phyloP scores from a whole-genome alignment of 2,329 filamentous ascomycete species.

The Cordyceps javanica region DNA sequence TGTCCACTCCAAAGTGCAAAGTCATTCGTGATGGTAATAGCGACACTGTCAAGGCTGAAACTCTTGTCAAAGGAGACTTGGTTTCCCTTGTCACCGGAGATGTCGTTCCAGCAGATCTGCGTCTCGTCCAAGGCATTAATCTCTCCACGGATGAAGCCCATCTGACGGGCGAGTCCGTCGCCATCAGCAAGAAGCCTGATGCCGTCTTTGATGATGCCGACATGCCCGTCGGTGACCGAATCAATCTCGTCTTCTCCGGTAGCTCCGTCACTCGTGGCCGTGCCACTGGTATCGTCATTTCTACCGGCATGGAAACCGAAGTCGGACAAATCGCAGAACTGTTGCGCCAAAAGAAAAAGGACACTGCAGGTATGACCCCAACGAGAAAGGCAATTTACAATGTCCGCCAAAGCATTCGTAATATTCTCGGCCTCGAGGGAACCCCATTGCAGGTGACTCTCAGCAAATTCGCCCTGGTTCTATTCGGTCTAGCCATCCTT shows the following conservation, averaged over 20 bases:
- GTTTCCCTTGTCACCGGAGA: constrained; percentile 58
- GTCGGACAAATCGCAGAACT: constrained; percentile 70
- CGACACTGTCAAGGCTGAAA: constrained; percentile 47
- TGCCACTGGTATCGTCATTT: constrained; percentile 61
- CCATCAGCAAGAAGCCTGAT: constrained; percentile 60
- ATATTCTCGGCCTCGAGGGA: constrained; percentile 61
- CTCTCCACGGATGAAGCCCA: constrained; percentile 70
- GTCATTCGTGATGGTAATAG: constrained; percentile 48
- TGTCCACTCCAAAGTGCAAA: constrained; percentile 54
- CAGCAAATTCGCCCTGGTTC: constrained; percentile 74
- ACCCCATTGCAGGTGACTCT: constrained; percentile 82
- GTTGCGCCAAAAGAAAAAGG: constrained; percentile 51
- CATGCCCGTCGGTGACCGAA: constrained; percentile 60
- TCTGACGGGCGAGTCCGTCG: constrained; percentile 66
- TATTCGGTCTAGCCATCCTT: constrained; percentile 66
- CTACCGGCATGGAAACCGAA: constrained; percentile 68
- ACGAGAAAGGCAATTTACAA: constrained; percentile 39
- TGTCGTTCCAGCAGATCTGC: constrained; percentile 63
- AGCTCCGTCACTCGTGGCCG: constrained; percentile 67
- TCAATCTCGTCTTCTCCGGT: constrained; percentile 66
- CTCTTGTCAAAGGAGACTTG: constrained; percentile 60
- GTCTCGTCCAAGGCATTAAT: constrained; percentile 62
- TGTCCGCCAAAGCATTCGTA: constrained; percentile 37
- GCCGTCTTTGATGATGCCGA: constrained; percentile 45
- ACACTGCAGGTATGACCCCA: constrained; percentile 33